Percentiles rank a stretch among this genome's conserved stretches.
Conservation (phyloP, 2,329 filamentous ascomycete species). For the Trichoderma asperellum region DNA sequence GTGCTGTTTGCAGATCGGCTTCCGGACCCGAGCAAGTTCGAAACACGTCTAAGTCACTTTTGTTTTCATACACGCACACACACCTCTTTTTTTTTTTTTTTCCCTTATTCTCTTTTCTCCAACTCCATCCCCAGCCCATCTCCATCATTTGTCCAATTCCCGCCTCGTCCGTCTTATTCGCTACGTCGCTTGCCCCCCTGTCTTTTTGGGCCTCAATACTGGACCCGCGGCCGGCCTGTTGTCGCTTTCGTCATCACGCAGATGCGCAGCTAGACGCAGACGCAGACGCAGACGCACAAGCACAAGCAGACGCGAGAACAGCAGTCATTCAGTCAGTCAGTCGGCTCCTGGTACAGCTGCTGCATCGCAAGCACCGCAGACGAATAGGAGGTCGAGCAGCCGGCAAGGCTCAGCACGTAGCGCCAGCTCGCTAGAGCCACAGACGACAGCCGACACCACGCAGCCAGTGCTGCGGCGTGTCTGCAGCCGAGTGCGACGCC, state of each 20-base stretch:
- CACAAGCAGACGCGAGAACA: constrained; percentile 18
- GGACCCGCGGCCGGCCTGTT: constrained; percentile 9
- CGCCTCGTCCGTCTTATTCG: not conserved
- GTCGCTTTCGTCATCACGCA: constrained; percentile 30
- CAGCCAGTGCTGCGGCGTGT: constrained; percentile 8
- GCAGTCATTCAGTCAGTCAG: not conserved
- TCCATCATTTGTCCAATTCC: not conserved
- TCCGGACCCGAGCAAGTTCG: not conserved
- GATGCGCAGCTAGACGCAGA: not conserved
- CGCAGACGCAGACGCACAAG: constrained; percentile 20
- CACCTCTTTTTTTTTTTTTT: not conserved
- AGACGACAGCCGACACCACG: constrained; percentile 2
- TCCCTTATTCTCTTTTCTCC: not conserved
- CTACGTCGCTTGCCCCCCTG: not conserved
- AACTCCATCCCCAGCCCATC: not conserved
- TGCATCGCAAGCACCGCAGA: not conserved
- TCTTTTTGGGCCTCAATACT: constrained; percentile 18
- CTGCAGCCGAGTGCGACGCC: constrained; percentile 12
- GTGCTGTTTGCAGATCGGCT: not conserved
- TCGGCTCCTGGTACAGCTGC: not conserved
- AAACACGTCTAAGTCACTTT: not conserved
- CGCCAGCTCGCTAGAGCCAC: not conserved
- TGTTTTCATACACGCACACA: too few species aligned
- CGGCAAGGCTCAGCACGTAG: not conserved
- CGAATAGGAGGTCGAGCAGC: not conserved